phyloP scores from a whole-genome alignment of 1,284 basidiomycete species.

The Coniferiporia sulphurascens region DNA sequence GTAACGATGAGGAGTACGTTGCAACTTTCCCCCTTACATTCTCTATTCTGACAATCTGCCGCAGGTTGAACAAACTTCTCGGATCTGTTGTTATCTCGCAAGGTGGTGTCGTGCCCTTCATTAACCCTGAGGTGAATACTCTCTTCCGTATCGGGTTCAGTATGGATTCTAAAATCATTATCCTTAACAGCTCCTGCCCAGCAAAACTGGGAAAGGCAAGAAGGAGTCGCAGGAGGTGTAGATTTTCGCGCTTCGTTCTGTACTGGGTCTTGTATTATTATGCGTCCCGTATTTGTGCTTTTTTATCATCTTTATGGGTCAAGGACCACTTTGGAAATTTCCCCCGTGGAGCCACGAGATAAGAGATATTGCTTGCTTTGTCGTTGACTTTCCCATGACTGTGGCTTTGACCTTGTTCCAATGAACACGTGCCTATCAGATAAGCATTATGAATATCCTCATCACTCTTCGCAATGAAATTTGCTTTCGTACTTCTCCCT shows the following conservation, averaged over 20 bases:
- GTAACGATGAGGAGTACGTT: slow-evolving; percentile 75
- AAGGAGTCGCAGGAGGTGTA: slow-evolving; percentile 22
- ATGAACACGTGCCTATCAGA: no score
- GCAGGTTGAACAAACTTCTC: slow-evolving; percentile 62
- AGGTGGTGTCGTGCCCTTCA: slow-evolving; percentile 79
- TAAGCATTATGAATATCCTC: no score
- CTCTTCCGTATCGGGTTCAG: neutral
- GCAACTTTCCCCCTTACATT: neutral
- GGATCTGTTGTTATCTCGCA: slow-evolving; percentile 83
- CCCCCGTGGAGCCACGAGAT: no score
- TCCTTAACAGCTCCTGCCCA: slow-evolving; percentile 52
- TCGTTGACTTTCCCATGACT: no score
- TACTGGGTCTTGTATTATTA: slow-evolving; percentile 13
- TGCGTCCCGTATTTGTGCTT: slow-evolving; percentile 13
- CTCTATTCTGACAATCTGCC: neutral
- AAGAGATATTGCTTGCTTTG: no score
- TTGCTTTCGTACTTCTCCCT: no score
- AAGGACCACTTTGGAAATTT: neutral
- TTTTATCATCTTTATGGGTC: neutral
- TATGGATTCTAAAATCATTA: neutral
- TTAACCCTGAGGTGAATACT: slow-evolving; percentile 39
- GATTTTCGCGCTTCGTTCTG: slow-evolving; percentile 21
- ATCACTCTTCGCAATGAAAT: no score
- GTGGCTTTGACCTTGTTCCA: no score
- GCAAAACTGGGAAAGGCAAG: slow-evolving; percentile 27